Evolutionary conservation across 768 basidiomycete species (phyloP).

Genomic region (Amanita pallidorosea): DNA sequence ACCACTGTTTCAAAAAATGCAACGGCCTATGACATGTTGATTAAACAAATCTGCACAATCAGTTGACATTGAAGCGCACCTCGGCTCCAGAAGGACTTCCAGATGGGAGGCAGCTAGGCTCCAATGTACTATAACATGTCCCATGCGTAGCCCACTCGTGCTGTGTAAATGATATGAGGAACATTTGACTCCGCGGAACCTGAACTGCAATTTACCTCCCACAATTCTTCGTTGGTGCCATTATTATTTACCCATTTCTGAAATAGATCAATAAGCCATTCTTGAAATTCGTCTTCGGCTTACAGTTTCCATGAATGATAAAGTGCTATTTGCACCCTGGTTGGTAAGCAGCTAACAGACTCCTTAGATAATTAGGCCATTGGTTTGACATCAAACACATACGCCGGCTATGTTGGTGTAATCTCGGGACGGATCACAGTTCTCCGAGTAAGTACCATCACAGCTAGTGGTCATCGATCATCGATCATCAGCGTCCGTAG

Average conservation of each 20-base stretch:
- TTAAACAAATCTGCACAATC: not conserved
- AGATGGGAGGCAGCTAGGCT: not conserved
- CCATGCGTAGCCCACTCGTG: slow-evolving; percentile 6
- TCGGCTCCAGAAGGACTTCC: slow-evolving; percentile 4
- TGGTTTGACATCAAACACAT: not conserved
- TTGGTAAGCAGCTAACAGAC: slow-evolving; percentile 1
- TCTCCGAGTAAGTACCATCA: slow-evolving; percentile 10
- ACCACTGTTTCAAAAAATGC: slow-evolving; percentile 5
- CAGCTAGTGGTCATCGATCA: not conserved
- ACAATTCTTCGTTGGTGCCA: slow-evolving; percentile 2
- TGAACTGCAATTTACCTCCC: not conserved
- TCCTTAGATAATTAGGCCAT: not conserved
- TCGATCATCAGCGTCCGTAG: not conserved
- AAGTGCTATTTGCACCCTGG: slow-evolving; percentile 1
- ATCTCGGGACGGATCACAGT: slow-evolving; percentile 17
- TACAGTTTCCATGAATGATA: slow-evolving; percentile 3
- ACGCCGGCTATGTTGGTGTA: slow-evolving; percentile 13
- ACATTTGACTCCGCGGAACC: no score
- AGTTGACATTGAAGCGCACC: not conserved
- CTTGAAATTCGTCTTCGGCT: not conserved
- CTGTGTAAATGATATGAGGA: not conserved
- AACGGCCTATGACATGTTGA: not conserved
- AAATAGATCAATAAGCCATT: not conserved
- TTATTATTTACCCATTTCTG: slow-evolving; percentile 1
- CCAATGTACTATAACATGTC: slow-evolving; percentile 4